Conservation (phyloP, 257 asterid genomes). For the Thymus mandschuricus region DNA sequence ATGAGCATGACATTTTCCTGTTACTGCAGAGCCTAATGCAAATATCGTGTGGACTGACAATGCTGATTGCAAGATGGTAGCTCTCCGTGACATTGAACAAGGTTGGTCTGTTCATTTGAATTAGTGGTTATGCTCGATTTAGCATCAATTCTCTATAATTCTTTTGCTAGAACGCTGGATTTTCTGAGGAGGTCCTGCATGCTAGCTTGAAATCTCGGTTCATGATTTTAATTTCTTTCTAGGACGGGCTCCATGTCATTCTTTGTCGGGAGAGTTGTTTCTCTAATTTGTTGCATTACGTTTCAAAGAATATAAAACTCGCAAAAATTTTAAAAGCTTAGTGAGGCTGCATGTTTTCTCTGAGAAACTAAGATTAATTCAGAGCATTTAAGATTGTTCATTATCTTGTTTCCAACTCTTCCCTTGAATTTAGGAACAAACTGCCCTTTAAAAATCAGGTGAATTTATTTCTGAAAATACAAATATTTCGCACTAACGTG, state of each 20-base stretch:
- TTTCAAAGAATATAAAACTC: not conserved
- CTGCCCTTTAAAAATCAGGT: not conserved
- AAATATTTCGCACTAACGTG: slow-evolving; percentile 2
- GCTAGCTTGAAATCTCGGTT: not conserved
- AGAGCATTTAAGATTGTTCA: not conserved
- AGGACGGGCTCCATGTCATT: not conserved
- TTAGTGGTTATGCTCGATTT: slow-evolving; percentile 3
- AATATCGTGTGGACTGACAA: slow-evolving; percentile 74
- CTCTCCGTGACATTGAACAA: slow-evolving; percentile 75
- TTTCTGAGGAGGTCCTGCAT: not conserved
- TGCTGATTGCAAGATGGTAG: slow-evolving; percentile 61
- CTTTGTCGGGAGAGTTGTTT: not conserved
- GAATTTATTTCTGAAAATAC: not conserved
- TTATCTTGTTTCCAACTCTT: not conserved
- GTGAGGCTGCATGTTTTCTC: slow-evolving; percentile 17
- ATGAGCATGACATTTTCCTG: slow-evolving; percentile 19
- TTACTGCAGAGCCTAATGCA: slow-evolving; percentile 74
- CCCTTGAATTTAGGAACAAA: not conserved
- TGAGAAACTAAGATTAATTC: slow-evolving; percentile 16
- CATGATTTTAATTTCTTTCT: not conserved
- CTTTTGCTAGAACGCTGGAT: not conserved
- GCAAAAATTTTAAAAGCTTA: not conserved
- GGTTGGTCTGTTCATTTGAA: slow-evolving; percentile 60
- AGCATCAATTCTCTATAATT: not conserved
- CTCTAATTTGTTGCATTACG: not conserved